These are phyloP conservation scores for Euclidium syriacum DNA, from an alignment of 345 rosid species.

Conservation along the genomic window DNA sequence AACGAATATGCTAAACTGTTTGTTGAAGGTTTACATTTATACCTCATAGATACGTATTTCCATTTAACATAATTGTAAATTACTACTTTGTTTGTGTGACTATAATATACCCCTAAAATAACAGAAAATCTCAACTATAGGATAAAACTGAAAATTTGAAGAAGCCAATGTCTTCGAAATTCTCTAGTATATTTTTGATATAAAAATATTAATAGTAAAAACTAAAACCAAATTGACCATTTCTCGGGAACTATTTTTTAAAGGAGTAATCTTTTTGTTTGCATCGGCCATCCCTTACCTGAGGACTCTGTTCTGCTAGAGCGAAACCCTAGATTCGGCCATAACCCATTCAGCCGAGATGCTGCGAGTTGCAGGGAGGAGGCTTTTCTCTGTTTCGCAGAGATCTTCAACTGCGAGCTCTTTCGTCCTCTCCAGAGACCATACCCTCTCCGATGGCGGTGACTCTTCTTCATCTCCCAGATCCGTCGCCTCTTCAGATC, in stretches of 20 bases:
- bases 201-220: neutral
- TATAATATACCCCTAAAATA: too few species aligned
- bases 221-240: neutral
- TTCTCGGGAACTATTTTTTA: neutral
- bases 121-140: too few species aligned
- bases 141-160: too few species aligned
- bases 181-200: neutral
- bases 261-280: neutral
- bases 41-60: too few species aligned
- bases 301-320: neutral
- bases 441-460: constrained; percentile 22
- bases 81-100: too few species aligned
- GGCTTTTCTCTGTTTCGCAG: constrained; percentile 50
- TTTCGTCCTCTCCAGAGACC: constrained; percentile 30
- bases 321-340: constrained; percentile 30
- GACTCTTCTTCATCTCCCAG: constrained; percentile 24
- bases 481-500: constrained; percentile 33
- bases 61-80: too few species aligned
- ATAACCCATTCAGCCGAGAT: constrained; percentile 32
- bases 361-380: constrained; percentile 76
- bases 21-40: too few species aligned
- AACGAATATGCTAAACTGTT: too few species aligned
- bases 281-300: constrained; percentile 5
- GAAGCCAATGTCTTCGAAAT: too few species aligned
- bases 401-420: constrained; percentile 40